Percentiles rank a stretch among this genome's conserved stretches.
Conservation (phyloP, 768 basidiomycete genomes). For the Suillus occidentalis region DNA sequence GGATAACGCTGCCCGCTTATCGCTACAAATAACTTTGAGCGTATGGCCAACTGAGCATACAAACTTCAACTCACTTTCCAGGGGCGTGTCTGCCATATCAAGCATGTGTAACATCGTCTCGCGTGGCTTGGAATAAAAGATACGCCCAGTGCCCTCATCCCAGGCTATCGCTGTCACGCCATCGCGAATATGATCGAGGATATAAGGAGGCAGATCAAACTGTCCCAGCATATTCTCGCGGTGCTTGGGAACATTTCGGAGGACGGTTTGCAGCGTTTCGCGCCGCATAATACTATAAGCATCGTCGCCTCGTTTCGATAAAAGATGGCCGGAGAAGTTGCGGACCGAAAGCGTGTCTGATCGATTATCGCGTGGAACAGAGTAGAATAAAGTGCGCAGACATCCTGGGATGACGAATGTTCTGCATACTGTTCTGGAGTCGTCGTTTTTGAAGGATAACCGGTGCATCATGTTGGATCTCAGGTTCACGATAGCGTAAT, state of each 20-base stretch:
- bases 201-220: slow-evolving; percentile 19
- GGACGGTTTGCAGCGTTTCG: slow-evolving; percentile 21
- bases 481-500: slow-evolving; percentile 30
- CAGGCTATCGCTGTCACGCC: slow-evolving; percentile 55
- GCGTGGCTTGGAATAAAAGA: slow-evolving; percentile 49
- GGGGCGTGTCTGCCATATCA: slow-evolving; percentile 45
- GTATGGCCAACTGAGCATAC: slow-evolving; percentile 13
- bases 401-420: slow-evolving; percentile 33
- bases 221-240: slow-evolving; percentile 28
- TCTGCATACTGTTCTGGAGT: slow-evolving; percentile 23
- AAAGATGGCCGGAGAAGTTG: slow-evolving; percentile 36
- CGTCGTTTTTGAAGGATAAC: slow-evolving; percentile 28
- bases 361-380: slow-evolving; percentile 25
- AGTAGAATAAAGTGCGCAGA: slow-evolving; percentile 34
- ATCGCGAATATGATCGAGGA: slow-evolving; percentile 18
- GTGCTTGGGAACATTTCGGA: slow-evolving; percentile 16
- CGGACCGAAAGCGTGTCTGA: slow-evolving; percentile 28
- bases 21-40: slow-evolving; percentile 33
- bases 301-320: slow-evolving; percentile 33
- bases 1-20: slow-evolving; percentile 33
- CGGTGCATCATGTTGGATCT: slow-evolving; percentile 25
- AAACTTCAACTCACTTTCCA: slow-evolving; percentile 27
- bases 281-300: slow-evolving; percentile 22
- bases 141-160: slow-evolving; percentile 65
- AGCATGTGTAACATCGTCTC: slow-evolving; percentile 44